phyloP scores from a whole-genome alignment of 805 yeast species.

The Metschnikowia santaceciliae region DNA sequence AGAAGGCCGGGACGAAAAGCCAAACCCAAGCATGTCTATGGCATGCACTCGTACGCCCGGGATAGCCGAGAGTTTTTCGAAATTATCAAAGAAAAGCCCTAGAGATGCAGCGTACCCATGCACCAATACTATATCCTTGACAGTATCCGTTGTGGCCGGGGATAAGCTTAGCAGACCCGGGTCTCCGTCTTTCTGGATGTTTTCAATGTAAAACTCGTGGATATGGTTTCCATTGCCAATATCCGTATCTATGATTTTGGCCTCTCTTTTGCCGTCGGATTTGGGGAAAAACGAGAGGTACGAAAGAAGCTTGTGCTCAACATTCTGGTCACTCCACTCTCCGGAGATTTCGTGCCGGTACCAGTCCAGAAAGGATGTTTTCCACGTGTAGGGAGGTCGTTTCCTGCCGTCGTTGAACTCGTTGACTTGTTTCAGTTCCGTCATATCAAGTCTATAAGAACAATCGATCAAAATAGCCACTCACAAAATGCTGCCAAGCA shows the following conservation, averaged over 20 bases:
- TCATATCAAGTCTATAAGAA: too few species aligned
- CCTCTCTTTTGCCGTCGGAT: constrained; percentile 44
- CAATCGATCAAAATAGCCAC: too few species aligned
- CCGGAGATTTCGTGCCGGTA: constrained; percentile 12
- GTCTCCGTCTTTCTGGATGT: constrained; percentile 36
- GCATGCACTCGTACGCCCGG: constrained; percentile 61
- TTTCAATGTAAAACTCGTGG: constrained; percentile 70
- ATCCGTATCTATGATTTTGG: constrained; percentile 50
- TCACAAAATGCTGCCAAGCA: too few species aligned
- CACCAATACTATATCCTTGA: constrained; percentile 61
- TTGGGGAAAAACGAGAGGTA: constrained; percentile 57
- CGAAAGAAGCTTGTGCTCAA: constrained; percentile 45
- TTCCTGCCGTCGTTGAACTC: constrained; percentile 16
- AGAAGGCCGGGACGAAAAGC: constrained; percentile 58
- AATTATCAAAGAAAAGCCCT: constrained; percentile 74
- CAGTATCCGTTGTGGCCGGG: constrained; percentile 7
- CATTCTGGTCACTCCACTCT: constrained; percentile 23
- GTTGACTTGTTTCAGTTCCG: constrained; percentile 4
- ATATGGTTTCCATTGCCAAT: constrained; percentile 55
- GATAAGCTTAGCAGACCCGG: not conserved
- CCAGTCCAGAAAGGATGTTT: constrained; percentile 16
- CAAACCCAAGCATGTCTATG: constrained; percentile 69
- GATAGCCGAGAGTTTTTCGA: constrained; percentile 43
- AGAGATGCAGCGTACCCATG: constrained; percentile 96
- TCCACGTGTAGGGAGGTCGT: constrained; percentile 15